Percentiles rank a stretch among this genome's conserved stretches.
phyloP scores from a whole-genome alignment of 306 rosid genomes.

The Dicorynia guianensis region DNA sequence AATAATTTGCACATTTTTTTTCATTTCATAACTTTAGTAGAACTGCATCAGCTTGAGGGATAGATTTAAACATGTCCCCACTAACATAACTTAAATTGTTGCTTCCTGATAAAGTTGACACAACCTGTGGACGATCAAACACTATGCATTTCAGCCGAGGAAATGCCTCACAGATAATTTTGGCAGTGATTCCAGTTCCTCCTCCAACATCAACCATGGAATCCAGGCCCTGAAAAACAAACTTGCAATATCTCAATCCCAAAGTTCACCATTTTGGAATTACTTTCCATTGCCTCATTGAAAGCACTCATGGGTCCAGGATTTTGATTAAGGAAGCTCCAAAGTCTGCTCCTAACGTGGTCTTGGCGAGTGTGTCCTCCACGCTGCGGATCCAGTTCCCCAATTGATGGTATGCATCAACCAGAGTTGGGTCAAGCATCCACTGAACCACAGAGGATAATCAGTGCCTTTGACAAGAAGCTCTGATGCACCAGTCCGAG shows the following conservation, averaged over 20 bases:
- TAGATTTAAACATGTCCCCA: no score
- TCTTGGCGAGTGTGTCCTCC: no score
- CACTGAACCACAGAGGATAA: constrained; percentile 36
- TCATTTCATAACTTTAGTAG: no score
- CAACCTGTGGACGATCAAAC: constrained; percentile 34
- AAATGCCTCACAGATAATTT: constrained; percentile 21
- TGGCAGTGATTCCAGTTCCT: constrained; percentile 34
- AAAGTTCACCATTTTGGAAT: constrained; percentile 49
- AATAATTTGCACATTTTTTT: no score
- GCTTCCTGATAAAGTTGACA: not conserved
- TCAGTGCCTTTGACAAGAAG: constrained; percentile 44
- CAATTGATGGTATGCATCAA: constrained; percentile 16
- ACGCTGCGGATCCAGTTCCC: constrained; percentile 51
- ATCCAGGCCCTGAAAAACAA: constrained; percentile 47
- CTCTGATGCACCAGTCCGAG: constrained; percentile 42
- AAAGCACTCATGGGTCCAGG: no score
- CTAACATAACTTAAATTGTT: not conserved
- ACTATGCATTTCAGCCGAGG: constrained; percentile 36
- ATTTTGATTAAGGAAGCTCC: no score
- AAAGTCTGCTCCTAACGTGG: no score
- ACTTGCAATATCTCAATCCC: constrained; percentile 45
- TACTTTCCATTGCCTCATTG: constrained; percentile 52
- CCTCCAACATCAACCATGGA: constrained; percentile 48
- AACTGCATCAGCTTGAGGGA: no score
- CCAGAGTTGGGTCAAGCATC: constrained; percentile 3